These are phyloP conservation scores for Knufia fluminis DNA, from an alignment of 2,329 filamentous ascomycete genomes.

Conservation along the genomic window DNA sequence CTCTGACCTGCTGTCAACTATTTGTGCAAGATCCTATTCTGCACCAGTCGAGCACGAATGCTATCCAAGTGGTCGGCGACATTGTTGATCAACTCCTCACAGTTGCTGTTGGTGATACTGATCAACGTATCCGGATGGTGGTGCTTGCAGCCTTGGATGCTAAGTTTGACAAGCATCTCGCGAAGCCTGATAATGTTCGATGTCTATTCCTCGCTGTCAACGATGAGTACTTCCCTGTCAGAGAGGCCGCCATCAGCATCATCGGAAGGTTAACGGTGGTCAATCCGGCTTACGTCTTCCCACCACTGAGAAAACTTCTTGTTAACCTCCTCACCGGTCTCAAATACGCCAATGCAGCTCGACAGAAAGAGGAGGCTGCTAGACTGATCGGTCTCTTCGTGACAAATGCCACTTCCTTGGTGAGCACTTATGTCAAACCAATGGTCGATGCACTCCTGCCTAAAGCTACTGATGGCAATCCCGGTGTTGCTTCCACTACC, in stretches of 20 bases:
- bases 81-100: constrained; percentile 95
- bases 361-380: constrained; percentile 94
- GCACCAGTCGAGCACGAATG: constrained; percentile 93
- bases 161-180: constrained; percentile 92
- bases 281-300: constrained; percentile 96
- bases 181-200: constrained; percentile 93
- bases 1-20: constrained; percentile 93
- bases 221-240: constrained; percentile 83
- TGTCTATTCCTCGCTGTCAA: constrained; percentile 93
- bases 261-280: constrained; percentile 84
- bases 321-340: constrained; percentile 95
- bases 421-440: constrained; percentile 93
- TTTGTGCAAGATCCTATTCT: constrained; percentile 96
- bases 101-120: constrained; percentile 84
- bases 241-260: constrained; percentile 91
- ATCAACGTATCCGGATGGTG: constrained; percentile 77
- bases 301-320: constrained; percentile 84
- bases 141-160: constrained; percentile 83
- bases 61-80: constrained; percentile 92
- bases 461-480: constrained; percentile 75
- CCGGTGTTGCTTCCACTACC: constrained; percentile 88
- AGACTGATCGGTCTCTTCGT: constrained; percentile 87
- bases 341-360: constrained; percentile 86
- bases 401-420: constrained; percentile 81
- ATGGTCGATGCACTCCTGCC: constrained; percentile 93